phyloP scores from a whole-genome alignment of 2,329 filamentous ascomycete genomes.

The Botryotinia convoluta region DNA sequence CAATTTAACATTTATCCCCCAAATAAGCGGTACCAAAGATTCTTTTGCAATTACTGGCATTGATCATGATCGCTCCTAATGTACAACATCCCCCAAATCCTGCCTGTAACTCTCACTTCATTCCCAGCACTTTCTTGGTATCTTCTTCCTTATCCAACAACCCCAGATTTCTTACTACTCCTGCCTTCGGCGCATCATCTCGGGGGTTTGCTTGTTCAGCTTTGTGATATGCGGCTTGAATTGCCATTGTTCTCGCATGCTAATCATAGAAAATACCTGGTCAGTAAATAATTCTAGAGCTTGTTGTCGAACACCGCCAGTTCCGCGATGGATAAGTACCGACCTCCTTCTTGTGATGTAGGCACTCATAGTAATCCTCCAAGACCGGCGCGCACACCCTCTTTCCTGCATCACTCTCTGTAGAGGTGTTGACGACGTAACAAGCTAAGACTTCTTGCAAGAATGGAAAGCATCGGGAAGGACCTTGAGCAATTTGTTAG shows the following conservation, averaged over 20 bases:
- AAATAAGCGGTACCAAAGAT: not conserved
- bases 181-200: slow-evolving; percentile 77
- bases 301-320: not conserved
- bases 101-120: slow-evolving; percentile 31
- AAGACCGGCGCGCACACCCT: slow-evolving; percentile 81
- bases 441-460: slow-evolving; percentile 99
- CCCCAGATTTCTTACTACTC: slow-evolving; percentile 84
- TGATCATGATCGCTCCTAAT: slow-evolving; percentile 29
- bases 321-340: slow-evolving; percentile 32
- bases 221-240: slow-evolving; percentile 85
- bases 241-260: slow-evolving; percentile 72
- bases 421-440: slow-evolving; percentile 89
- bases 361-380: slow-evolving; percentile 98
- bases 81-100: slow-evolving; percentile 30
- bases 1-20: not conserved
- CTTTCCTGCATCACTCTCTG: slow-evolving; percentile 76
- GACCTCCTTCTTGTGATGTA: slow-evolving; percentile 99
- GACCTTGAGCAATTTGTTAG: slow-evolving; percentile 32
- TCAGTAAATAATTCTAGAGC: slow-evolving; percentile 2
- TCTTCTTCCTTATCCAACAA: slow-evolving; percentile 82
- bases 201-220: slow-evolving; percentile 70
- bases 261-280: slow-evolving; percentile 12
- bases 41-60: slow-evolving; percentile 11
- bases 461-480: slow-evolving; percentile 89
- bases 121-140: slow-evolving; percentile 54